These are phyloP conservation scores for Colletotrichum eleusines DNA, from an alignment of 2,329 filamentous ascomycete species.

Conservation along the genomic window DNA sequence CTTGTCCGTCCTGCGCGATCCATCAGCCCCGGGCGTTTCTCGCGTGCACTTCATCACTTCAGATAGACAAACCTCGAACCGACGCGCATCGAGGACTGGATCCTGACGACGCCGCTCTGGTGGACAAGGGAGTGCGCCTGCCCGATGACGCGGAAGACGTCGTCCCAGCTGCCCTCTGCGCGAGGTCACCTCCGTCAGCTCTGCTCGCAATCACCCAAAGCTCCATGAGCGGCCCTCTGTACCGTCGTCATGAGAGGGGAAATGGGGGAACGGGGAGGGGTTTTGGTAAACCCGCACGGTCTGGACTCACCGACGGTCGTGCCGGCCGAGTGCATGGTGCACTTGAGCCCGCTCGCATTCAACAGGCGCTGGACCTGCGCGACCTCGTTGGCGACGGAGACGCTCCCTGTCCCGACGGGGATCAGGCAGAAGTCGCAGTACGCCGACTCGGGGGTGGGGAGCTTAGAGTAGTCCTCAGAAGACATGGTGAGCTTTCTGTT, in stretches of 20 bases:
- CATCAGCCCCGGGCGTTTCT: not conserved
- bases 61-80: constrained; percentile 75
- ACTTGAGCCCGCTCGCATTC: constrained; percentile 82
- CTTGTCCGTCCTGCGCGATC: constrained; percentile 78
- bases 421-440: constrained; percentile 94
- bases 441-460: constrained; percentile 78
- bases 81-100: constrained; percentile 90
- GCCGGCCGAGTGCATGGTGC: constrained; percentile 92
- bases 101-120: constrained; percentile 79
- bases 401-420: constrained; percentile 83
- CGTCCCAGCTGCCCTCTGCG: constrained; percentile 91
- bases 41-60: not conserved
- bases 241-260: not conserved
- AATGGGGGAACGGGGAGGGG: no score
- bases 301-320: constrained; percentile 83
- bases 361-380: constrained; percentile 90
- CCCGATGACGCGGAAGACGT: constrained; percentile 87
- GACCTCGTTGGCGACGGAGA: constrained; percentile 85
- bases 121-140: constrained; percentile 86
- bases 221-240: no score
- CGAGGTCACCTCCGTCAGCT: constrained; percentile 71
- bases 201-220: not conserved
- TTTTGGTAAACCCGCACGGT: not conserved
- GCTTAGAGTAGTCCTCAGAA: constrained; percentile 59
- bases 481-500: constrained; percentile 16